These are phyloP conservation scores for Solanum pennellii DNA, from an alignment of 257 asterid genomes.

Conservation along the genomic window DNA sequence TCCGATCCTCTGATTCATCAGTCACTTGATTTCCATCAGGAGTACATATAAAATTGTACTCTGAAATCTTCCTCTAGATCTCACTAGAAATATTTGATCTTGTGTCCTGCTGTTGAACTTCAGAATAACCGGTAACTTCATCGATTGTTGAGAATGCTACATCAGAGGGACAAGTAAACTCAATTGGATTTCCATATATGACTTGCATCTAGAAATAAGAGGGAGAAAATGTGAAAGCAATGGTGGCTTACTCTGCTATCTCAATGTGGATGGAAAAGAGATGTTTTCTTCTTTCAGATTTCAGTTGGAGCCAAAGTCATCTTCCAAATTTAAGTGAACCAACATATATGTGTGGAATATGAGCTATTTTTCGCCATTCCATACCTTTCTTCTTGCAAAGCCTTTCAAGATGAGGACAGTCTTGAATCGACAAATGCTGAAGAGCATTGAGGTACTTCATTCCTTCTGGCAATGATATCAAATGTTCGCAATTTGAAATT, in stretches of 20 bases:
- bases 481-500: constrained; percentile 5
- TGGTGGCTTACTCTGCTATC: neutral
- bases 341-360: constrained; percentile 6
- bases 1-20: constrained; percentile 55
- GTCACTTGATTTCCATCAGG: constrained; percentile 35
- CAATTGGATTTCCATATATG: constrained; percentile 44
- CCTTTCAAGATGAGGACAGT: constrained; percentile 11
- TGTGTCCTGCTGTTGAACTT: constrained; percentile 16
- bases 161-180: constrained; percentile 43
- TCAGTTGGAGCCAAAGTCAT: neutral
- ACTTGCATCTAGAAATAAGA: neutral
- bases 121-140: constrained; percentile 23
- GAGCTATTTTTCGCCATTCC: constrained; percentile 15
- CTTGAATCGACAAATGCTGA: constrained; percentile 21
- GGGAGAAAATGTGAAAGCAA: neutral
- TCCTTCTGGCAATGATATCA: constrained; percentile 14
- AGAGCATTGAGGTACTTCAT: constrained; percentile 2
- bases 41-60: constrained; percentile 20
- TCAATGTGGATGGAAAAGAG: neutral
- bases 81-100: constrained; percentile 14
- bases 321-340: neutral
- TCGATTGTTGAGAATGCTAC: constrained; percentile 39
- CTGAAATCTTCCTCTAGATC: constrained; percentile 19
- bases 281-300: neutral
- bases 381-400: constrained; percentile 10